Conservation (phyloP, 73 alveolate species). For the Tetrahymena elliotti region DNA sequence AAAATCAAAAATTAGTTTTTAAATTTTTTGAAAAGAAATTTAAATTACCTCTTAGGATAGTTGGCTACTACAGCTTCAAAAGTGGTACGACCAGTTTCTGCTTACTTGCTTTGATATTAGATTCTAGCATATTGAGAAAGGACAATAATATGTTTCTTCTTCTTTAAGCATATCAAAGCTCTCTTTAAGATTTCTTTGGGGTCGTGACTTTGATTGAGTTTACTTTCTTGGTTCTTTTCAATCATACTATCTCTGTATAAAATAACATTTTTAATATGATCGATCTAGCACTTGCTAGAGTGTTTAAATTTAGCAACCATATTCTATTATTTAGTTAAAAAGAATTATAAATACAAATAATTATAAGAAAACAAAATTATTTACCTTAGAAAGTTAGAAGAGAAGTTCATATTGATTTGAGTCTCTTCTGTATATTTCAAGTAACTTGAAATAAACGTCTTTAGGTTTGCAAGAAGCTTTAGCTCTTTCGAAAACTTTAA, state of each 20-base stretch:
- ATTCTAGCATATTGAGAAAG: conserved; percentile 70
- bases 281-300: conserved; percentile 37
- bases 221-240: conserved; percentile 33
- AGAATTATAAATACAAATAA: conserved; percentile 14
- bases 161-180: conserved; percentile 70
- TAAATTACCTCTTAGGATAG: conserved; percentile 59
- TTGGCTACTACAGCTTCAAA: conserved; percentile 78
- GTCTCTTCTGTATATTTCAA: conserved; percentile 66
- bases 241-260: conserved; percentile 44
- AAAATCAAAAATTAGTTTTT: not conserved
- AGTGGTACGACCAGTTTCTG: conserved; percentile 91
- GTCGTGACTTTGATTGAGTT: not conserved
- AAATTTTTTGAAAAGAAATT: not conserved
- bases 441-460: conserved; percentile 63
- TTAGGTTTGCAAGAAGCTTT: conserved; percentile 78
- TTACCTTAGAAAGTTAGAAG: conserved; percentile 15
- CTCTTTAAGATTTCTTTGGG: conserved; percentile 41
- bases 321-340: not conserved
- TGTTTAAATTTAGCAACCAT: conserved; percentile 20
- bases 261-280: conserved; percentile 11
- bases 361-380: conserved; percentile 38
- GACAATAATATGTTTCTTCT: conserved; percentile 70
- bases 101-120: conserved; percentile 63
- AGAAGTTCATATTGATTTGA: not conserved
- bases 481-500: conserved; percentile 76